These are phyloP conservation scores for Rubroshorea leprosula DNA, from an alignment of 345 rosid genomes.

Conservation along the genomic window DNA sequence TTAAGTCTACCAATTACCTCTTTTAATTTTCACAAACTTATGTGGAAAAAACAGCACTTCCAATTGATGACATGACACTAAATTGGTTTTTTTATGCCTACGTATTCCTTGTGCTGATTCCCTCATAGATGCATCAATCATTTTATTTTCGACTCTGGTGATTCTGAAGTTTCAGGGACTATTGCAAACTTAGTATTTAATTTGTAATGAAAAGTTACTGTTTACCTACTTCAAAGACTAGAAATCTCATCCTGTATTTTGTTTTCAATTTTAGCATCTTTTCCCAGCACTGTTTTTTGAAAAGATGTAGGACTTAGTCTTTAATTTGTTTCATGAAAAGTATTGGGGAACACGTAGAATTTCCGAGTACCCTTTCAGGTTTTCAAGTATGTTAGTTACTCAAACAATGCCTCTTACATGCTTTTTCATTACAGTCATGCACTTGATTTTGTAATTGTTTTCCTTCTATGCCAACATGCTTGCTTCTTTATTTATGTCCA, in stretches of 20 bases:
- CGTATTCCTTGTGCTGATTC: slow-evolving; percentile 96
- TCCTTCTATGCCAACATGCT: not conserved
- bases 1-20: no score
- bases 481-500: no score
- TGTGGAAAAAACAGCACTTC: no score
- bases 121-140: slow-evolving; percentile 56
- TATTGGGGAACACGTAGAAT: slow-evolving; percentile 27
- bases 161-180: slow-evolving; percentile 82
- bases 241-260: slow-evolving; percentile 50
- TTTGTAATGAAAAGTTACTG: slow-evolving; percentile 46
- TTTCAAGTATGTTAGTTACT: slow-evolving; percentile 21
- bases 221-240: slow-evolving; percentile 47
- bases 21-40: no score
- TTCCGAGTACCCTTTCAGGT: slow-evolving; percentile 25
- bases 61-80: no score
- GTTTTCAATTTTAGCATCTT: slow-evolving; percentile 19
- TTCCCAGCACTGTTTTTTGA: slow-evolving; percentile 28
- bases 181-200: slow-evolving; percentile 78
- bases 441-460: slow-evolving; percentile 10
- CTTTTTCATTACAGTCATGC: slow-evolving; percentile 10
- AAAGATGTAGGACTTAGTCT: slow-evolving; percentile 27
- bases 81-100: no score
- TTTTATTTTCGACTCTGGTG: slow-evolving; percentile 74
- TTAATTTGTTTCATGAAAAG: slow-evolving; percentile 25
- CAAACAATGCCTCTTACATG: slow-evolving; percentile 12